A percentile compares a stretch with the other conserved stretches of the same genome.
Conservation (phyloP, 495 filamentous ascomycete genomes). For the Penicillium tannophilum region DNA sequence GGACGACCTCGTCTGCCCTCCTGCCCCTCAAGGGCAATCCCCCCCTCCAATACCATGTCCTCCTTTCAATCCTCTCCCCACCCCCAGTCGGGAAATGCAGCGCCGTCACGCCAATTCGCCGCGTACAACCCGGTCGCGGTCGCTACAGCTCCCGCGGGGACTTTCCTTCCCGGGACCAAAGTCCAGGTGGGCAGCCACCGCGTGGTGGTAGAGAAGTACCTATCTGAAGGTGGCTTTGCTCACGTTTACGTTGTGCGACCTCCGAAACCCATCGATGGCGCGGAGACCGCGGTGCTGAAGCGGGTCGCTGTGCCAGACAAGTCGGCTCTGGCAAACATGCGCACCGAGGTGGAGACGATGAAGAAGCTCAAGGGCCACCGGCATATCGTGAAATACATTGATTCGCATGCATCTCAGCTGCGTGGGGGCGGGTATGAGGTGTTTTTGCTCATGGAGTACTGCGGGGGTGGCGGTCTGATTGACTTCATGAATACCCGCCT, state of each 20-base stretch:
- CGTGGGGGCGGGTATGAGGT: slow-evolving; percentile 95
- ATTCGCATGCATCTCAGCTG: slow-evolving; percentile 94
- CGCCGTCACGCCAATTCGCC: slow-evolving; percentile 35
- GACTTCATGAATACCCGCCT: slow-evolving; percentile 99
- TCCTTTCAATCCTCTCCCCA: slow-evolving; percentile 31
- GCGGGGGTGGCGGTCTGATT: slow-evolving; percentile 82
- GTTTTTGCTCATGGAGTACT: slow-evolving; percentile 96
- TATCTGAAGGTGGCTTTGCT: slow-evolving; percentile 97
- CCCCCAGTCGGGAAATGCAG: slow-evolving; percentile 36
- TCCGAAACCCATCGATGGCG: slow-evolving; percentile 73
- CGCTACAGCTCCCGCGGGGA: slow-evolving; percentile 72
- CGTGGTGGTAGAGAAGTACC: slow-evolving; percentile 95
- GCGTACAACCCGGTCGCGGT: slow-evolving; percentile 43
- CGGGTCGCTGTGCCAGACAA: slow-evolving; percentile 97
- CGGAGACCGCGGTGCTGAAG: slow-evolving; percentile 88
- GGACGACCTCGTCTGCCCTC: slow-evolving; percentile 7
- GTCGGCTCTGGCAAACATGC: slow-evolving; percentile 89
- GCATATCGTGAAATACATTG: slow-evolving; percentile 96
- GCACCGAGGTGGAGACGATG: slow-evolving; percentile 99
- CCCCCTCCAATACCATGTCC: slow-evolving; percentile 34
- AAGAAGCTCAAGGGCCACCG: slow-evolving; percentile 96
- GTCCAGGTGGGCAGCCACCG: slow-evolving; percentile 92
- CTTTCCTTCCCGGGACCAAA: slow-evolving; percentile 90
- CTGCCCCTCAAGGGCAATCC: slow-evolving; percentile 32
- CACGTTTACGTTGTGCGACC: slow-evolving; percentile 96